A percentile compares a stretch with the other conserved stretches of the same genome.
These are phyloP conservation scores for Xerocomus spinulosus DNA, from an alignment of 768 basidiomycete species.

Conservation along the genomic window DNA sequence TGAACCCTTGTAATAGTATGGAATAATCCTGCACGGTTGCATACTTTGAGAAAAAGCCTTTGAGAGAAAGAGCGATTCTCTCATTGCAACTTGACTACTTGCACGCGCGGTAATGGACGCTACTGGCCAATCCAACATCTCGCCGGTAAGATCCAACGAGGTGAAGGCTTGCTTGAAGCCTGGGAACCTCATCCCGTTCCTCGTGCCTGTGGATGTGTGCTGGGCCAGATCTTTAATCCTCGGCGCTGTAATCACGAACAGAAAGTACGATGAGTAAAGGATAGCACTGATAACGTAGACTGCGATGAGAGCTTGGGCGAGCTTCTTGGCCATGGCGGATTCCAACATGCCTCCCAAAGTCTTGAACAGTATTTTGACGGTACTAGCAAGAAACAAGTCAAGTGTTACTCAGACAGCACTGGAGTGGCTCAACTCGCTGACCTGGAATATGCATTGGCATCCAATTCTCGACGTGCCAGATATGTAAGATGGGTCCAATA, in stretches of 20 bases:
- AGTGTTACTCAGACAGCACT: too few relatives aligned
- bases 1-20: constrained; percentile 74
- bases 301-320: constrained; percentile 12
- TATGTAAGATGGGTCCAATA: too few relatives aligned
- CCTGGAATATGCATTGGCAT: constrained; percentile 15
- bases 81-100: constrained; percentile 27
- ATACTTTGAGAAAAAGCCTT: constrained; percentile 67
- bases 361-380: too few relatives aligned
- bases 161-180: constrained; percentile 1
- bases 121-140: constrained; percentile 21
- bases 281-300: constrained; percentile 28
- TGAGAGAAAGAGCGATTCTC: constrained; percentile 54
- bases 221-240: constrained; percentile 6
- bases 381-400: too few relatives aligned
- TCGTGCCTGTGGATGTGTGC: neutral
- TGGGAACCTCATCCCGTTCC: neutral
- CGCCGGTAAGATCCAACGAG: constrained; percentile 8
- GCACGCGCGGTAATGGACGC: neutral
- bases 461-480: neutral
- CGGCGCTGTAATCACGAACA: constrained; percentile 13
- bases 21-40: constrained; percentile 71
- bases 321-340: constrained; percentile 7
- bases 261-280: constrained; percentile 29
- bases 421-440: neutral
- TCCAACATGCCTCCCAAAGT: constrained; percentile 11